Evolutionary conservation across 2,329 filamentous ascomycete species (phyloP).

Genomic region (Fusarium sp.): DNA sequence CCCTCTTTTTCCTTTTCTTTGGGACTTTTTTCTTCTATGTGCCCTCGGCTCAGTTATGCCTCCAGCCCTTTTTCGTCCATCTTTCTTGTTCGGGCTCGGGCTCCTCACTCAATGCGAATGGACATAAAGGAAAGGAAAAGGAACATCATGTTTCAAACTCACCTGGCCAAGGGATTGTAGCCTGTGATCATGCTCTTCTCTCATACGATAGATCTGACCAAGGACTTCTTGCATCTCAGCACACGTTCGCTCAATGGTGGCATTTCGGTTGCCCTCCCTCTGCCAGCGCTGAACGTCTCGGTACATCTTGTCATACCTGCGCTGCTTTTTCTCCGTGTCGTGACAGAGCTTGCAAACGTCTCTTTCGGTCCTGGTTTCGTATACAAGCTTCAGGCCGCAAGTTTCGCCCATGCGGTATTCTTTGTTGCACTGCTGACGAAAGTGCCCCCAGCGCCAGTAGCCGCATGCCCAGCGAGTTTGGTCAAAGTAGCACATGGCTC

Average conservation of each 20-base stretch:
- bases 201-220: conserved; percentile 65
- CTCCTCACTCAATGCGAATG: conserved; percentile 1
- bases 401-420: conserved; percentile 97
- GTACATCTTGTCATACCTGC: conserved; percentile 77
- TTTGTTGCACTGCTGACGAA: conserved; percentile 90
- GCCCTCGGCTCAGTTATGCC: conserved; percentile 1
- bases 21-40: conserved; percentile 1
- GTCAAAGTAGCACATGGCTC: conserved; percentile 93
- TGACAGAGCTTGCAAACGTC: conserved; percentile 86
- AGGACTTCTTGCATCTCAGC: conserved; percentile 73
- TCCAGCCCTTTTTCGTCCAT: background rate
- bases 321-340: conserved; percentile 86
- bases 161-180: conserved; percentile 46
- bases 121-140: background rate
- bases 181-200: conserved; percentile 50
- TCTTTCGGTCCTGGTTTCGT: conserved; percentile 70
- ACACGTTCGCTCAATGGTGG: conserved; percentile 77
- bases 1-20: conserved; percentile 23
- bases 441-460: conserved; percentile 95
- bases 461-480: conserved; percentile 85
- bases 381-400: conserved; percentile 91
- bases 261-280: conserved; percentile 76
- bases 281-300: conserved; percentile 81
- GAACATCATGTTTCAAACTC: conserved; percentile 13
- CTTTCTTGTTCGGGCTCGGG: background rate